These are phyloP conservation scores for Mucuna pruriens DNA, from an alignment of 306 rosid species.

Conservation along the genomic window DNA sequence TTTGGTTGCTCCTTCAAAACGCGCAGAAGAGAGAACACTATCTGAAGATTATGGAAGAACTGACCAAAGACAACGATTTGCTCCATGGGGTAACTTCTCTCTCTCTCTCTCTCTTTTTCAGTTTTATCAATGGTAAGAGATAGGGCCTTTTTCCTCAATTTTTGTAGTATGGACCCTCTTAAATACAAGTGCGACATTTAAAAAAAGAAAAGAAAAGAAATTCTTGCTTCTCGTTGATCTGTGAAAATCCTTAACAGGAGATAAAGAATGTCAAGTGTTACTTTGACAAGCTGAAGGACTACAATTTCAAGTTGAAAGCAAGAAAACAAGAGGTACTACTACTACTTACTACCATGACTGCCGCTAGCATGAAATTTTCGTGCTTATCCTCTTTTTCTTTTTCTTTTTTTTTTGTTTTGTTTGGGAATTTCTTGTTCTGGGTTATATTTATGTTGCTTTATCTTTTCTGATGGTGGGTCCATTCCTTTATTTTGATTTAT, in stretches of 20 bases:
- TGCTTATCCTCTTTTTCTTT: not conserved
- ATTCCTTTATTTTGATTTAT: not conserved
- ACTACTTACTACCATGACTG: too few relatives aligned
- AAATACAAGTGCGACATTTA: not conserved
- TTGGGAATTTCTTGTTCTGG: not conserved
- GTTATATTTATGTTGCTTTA: slow-evolving; percentile 16
- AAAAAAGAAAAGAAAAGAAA: not conserved
- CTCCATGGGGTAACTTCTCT: slow-evolving; percentile 45
- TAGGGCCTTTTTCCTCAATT: not conserved
- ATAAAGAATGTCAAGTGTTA: slow-evolving; percentile 42
- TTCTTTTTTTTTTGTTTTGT: not conserved
- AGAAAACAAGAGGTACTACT: slow-evolving; percentile 50
- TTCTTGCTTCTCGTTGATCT: not conserved
- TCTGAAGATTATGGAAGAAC: slow-evolving; percentile 36
- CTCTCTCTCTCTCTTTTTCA: not conserved
- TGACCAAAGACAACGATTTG: slow-evolving; percentile 31
- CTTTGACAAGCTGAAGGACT: slow-evolving; percentile 26
- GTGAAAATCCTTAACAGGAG: slow-evolving; percentile 50
- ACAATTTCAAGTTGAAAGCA: slow-evolving; percentile 51
- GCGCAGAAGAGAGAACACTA: slow-evolving; percentile 54
- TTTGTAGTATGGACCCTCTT: not conserved
- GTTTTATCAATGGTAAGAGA: not conserved
- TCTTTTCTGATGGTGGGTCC: not conserved
- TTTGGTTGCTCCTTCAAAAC: too few relatives aligned
- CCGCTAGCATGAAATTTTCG: not conserved